These are phyloP conservation scores for Fusarium hostae DNA, from an alignment of 2,329 filamentous ascomycete genomes.

Conservation along the genomic window DNA sequence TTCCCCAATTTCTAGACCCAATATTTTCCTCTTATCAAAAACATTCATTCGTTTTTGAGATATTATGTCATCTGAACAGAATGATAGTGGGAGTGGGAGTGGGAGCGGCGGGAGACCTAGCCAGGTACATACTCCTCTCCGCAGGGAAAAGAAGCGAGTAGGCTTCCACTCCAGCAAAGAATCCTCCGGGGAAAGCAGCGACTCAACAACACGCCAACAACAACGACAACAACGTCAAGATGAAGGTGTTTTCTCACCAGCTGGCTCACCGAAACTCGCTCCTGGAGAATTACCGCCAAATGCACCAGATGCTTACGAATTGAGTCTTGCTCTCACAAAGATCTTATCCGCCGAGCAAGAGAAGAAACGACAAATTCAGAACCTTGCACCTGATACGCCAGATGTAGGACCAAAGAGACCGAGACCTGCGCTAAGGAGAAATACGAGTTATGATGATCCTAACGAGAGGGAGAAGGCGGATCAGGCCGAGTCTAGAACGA, in stretches of 20 bases:
- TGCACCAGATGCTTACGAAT: constrained; percentile 53
- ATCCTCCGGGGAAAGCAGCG: constrained; percentile 25
- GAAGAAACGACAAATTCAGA: constrained; percentile 28
- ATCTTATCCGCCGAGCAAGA: constrained; percentile 51
- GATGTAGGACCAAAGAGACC: constrained; percentile 44
- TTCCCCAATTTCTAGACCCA: constrained; percentile 5
- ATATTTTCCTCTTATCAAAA: not conserved
- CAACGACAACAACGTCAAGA: constrained; percentile 28
- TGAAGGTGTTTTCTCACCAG: constrained; percentile 42
- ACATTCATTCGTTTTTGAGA: not conserved
- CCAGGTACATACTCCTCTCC: constrained; percentile 47
- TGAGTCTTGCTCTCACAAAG: constrained; percentile 53
- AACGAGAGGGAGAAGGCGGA: constrained; percentile 55
- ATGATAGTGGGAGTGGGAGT: constrained; percentile 43
- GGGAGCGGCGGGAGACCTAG: constrained; percentile 43
- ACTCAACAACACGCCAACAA: not conserved
- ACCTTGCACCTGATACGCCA: constrained; percentile 22
- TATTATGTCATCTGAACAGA: constrained; percentile 39
- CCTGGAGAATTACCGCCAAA: constrained; percentile 46
- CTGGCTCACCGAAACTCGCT: constrained; percentile 42
- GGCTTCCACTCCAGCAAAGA: constrained; percentile 51
- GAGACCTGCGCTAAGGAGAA: constrained; percentile 55
- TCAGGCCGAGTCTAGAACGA: constrained; percentile 52
- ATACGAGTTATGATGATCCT: constrained; percentile 56
- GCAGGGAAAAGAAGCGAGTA: constrained; percentile 56